Conservation (phyloP, 1,284 basidiomycete genomes). For the Melampsora americana region DNA sequence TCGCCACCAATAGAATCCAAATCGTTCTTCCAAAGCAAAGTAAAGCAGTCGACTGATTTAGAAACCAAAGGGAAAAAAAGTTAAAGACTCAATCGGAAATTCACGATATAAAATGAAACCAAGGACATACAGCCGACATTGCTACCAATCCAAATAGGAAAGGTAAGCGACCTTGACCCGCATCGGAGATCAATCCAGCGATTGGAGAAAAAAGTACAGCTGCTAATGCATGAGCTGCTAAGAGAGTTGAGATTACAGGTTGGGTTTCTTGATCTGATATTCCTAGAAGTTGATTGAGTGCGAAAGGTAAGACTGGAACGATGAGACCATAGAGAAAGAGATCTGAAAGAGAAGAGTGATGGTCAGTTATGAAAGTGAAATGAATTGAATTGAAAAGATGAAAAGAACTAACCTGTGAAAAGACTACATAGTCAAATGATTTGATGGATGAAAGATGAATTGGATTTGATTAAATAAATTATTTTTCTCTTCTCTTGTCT, state of each 20-base stretch:
- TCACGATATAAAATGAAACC: not conserved
- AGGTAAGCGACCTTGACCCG: conserved; percentile 8
- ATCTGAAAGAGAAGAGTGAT: conserved; percentile 1
- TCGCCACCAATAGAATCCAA: conserved; percentile 12
- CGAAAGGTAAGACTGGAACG: conserved; percentile 38
- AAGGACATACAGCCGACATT: conserved; percentile 9
- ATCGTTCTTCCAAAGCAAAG: conserved; percentile 31
- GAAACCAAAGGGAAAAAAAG: not conserved
- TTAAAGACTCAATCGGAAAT: not conserved
- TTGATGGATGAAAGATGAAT: too few species aligned
- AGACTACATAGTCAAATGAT: too few species aligned
- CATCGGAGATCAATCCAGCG: conserved; percentile 20
- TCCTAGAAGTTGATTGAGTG: conserved; percentile 16
- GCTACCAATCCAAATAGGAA: conserved; percentile 29
- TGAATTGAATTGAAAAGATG: too few species aligned
- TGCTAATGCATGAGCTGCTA: conserved; percentile 26
- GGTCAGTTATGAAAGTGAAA: too few species aligned
- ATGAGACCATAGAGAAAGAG: conserved; percentile 40
- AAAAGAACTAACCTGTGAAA: too few species aligned
- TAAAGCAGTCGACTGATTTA: conserved; percentile 19
- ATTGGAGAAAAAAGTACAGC: conserved; percentile 12
- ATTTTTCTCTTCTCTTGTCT: too few species aligned
- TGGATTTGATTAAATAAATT: too few species aligned
- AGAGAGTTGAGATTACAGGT: conserved; percentile 7
- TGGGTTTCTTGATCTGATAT: conserved; percentile 19